A percentile compares a stretch with the other conserved stretches of the same genome.
These are phyloP conservation scores for Bolboschoenus planiculmis DNA, from an alignment of 176 grass and related monocot species.

Conservation along the genomic window DNA sequence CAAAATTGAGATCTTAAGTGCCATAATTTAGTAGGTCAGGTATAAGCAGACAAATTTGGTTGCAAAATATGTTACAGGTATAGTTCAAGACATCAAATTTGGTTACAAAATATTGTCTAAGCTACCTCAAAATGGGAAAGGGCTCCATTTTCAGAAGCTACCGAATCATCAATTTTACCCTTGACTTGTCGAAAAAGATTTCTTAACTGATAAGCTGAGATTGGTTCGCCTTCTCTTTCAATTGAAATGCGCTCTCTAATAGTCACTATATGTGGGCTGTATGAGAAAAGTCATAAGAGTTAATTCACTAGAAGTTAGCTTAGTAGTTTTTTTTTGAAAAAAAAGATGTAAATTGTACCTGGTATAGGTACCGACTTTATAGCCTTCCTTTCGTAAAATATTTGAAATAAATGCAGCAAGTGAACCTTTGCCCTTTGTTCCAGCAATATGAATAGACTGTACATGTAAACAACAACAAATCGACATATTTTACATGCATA, in stretches of 20 bases:
- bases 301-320: neutral
- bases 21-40: neutral
- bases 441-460: constrained; percentile 79
- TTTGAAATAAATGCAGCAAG: constrained; percentile 62
- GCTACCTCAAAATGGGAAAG: constrained; percentile 86
- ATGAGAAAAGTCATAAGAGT: neutral
- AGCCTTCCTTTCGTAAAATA: constrained; percentile 84
- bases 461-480: neutral
- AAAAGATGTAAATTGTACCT: constrained; percentile 36
- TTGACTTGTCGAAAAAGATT: constrained; percentile 46
- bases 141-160: constrained; percentile 69
- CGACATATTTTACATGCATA: neutral
- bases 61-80: neutral
- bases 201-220: constrained; percentile 43
- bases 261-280: constrained; percentile 76
- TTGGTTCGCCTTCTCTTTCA: constrained; percentile 56
- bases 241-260: constrained; percentile 79
- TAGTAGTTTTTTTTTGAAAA: neutral
- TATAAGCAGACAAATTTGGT: no score
- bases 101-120: constrained; percentile 3
- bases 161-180: constrained; percentile 54
- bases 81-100: neutral
- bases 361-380: constrained; percentile 74
- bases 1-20: neutral
- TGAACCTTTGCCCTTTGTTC: constrained; percentile 97